phyloP scores from a whole-genome alignment of 139 green algal species.

The Desmodesmus armatus region DNA sequence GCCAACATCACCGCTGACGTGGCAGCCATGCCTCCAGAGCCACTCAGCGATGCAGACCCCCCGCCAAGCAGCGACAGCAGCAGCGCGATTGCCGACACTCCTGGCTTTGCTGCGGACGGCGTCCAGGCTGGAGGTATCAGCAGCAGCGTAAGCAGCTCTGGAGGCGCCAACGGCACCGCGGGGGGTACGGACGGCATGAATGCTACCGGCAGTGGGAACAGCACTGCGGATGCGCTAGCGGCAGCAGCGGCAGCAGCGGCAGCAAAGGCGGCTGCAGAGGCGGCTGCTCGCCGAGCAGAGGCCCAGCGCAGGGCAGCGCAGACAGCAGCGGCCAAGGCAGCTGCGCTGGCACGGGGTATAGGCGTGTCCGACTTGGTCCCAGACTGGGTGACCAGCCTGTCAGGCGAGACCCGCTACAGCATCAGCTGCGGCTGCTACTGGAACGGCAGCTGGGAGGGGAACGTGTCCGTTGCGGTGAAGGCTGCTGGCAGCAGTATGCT shows the following conservation, averaged over 20 bases:
- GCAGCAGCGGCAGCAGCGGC: background rate
- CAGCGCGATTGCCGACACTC: too few species aligned
- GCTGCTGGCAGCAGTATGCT: too few species aligned
- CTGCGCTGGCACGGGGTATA: background rate
- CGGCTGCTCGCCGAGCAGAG: background rate
- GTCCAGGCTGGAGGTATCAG: background rate
- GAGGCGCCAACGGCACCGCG: background rate
- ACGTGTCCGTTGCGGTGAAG: slow-evolving; percentile 9
- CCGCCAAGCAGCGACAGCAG: too few species aligned
- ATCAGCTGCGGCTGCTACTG: slow-evolving; percentile 16
- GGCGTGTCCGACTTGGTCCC: background rate
- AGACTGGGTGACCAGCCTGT: background rate
- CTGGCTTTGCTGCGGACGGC: background rate
- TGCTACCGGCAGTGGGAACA: too few species aligned
- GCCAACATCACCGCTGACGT: too few species aligned
- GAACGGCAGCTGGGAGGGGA: slow-evolving; percentile 30
- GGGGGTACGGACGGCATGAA: too few species aligned
- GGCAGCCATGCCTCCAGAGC: too few species aligned
- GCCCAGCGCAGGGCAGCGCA: background rate
- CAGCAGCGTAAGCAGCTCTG: background rate
- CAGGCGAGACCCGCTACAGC: background rate
- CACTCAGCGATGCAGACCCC: too few species aligned
- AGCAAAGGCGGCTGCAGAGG: background rate
- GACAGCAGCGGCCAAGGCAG: background rate
- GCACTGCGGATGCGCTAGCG: background rate